These are phyloP conservation scores for Paralagenidium karlingii DNA, from an alignment of 352 stramenopile genomes.

Conservation along the genomic window DNA sequence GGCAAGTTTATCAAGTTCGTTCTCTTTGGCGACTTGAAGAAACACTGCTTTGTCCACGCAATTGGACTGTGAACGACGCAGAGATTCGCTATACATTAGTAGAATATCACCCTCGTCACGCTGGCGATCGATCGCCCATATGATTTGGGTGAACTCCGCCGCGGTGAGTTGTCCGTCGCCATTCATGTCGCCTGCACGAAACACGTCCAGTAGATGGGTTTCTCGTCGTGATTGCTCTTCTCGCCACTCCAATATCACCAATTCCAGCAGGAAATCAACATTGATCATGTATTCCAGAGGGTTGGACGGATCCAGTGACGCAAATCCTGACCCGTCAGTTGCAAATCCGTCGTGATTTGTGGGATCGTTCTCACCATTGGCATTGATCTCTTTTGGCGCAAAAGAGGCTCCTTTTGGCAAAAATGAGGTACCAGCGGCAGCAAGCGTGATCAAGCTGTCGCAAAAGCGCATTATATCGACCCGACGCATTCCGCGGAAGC, in stretches of 20 bases:
- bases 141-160: conserved; percentile 68
- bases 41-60: conserved; percentile 46
- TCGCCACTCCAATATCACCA: conserved; percentile 53
- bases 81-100: conserved; percentile 71
- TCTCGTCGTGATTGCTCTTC: conserved; percentile 59
- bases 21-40: conserved; percentile 56
- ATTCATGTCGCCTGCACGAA: conserved; percentile 69
- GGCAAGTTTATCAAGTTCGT: conserved; percentile 54
- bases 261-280: conserved; percentile 53
- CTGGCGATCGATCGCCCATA: conserved; percentile 57
- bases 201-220: conserved; percentile 45
- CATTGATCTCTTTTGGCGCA: neutral
- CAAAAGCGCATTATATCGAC: conserved; percentile 37
- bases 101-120: conserved; percentile 53
- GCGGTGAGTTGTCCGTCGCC: conserved; percentile 63
- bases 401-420: too few relatives aligned
- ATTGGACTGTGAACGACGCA: conserved; percentile 45
- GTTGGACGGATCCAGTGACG: too few relatives aligned
- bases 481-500: conserved; percentile 67
- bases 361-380: conserved; percentile 1
- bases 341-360: neutral
- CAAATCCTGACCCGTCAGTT: too few relatives aligned
- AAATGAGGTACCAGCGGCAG: conserved; percentile 19
- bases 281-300: conserved; percentile 19
- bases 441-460: conserved; percentile 33